phyloP scores from a whole-genome alignment of 805 yeast species.

The Lipomyces sp. region DNA sequence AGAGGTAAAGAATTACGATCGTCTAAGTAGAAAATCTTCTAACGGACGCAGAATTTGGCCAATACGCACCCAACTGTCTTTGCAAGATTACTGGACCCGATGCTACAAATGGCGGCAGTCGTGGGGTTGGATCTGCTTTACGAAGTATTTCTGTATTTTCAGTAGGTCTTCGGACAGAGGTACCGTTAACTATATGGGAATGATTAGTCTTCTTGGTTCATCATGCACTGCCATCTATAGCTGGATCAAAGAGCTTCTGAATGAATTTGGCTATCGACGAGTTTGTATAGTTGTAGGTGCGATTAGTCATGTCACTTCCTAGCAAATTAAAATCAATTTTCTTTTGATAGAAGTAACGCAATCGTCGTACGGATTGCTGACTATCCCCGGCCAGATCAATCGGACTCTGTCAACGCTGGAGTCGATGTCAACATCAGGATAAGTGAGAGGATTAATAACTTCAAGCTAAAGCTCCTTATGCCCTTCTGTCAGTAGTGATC shows the following conservation, averaged over 20 bases:
- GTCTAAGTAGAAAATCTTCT: background rate
- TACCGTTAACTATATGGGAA: background rate
- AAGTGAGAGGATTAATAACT: background rate
- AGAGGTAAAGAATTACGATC: constrained; percentile 1
- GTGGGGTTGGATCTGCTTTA: constrained; percentile 4
- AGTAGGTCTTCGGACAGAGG: background rate
- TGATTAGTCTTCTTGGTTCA: no score
- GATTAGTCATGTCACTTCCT: background rate
- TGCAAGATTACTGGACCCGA: background rate
- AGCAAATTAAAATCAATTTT: background rate
- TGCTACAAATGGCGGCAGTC: constrained; percentile 8
- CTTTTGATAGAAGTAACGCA: background rate
- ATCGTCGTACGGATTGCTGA: background rate
- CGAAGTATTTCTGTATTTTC: background rate
- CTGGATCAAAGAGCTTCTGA: no score
- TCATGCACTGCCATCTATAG: no score
- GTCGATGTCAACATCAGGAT: background rate
- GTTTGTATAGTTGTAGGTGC: background rate
- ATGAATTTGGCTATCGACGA: no score
- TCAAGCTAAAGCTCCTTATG: background rate
- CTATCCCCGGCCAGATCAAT: background rate
- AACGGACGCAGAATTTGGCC: background rate
- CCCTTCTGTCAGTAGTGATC: background rate
- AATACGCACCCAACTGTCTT: background rate
- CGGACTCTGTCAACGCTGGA: background rate